Evolutionary conservation across 306 rosid species (phyloP).

Genomic region (Citrullus mucosospermus): DNA sequence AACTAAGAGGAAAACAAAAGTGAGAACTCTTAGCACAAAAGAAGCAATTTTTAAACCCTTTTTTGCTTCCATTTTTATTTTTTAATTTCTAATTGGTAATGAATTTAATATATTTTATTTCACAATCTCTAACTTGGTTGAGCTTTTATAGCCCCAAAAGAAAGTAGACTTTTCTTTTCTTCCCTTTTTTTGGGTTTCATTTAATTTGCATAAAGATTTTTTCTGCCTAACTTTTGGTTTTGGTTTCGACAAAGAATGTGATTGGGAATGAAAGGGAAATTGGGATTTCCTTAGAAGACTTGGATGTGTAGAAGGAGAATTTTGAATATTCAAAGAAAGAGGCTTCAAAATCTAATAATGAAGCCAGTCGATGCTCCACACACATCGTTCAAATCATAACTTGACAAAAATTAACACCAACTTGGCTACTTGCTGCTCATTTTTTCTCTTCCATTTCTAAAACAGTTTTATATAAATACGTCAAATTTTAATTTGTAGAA

Average conservation of each 20-base stretch:
- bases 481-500: too few relatives aligned
- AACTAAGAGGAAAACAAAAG: constrained; percentile 10
- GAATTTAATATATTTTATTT: background rate
- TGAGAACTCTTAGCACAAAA: constrained; percentile 10
- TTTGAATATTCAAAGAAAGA: background rate
- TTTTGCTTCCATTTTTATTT: background rate
- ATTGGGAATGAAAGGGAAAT: background rate
- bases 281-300: background rate
- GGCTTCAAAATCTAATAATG: background rate
- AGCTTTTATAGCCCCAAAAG: background rate
- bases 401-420: background rate
- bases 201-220: background rate
- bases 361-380: background rate
- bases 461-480: too few relatives aligned
- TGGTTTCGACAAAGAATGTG: background rate
- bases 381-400: background rate
- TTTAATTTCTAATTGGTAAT: background rate
- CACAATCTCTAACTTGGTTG: background rate
- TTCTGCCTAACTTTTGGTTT: background rate
- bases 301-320: background rate
- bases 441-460: background rate
- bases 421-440: background rate
- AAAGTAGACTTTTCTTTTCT: background rate
- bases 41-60: background rate
- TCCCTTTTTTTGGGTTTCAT: background rate